Base-by-base conservation (phyloP, 2,329 filamentous ascomycete genomes). In the Metarhizium album region DNA sequence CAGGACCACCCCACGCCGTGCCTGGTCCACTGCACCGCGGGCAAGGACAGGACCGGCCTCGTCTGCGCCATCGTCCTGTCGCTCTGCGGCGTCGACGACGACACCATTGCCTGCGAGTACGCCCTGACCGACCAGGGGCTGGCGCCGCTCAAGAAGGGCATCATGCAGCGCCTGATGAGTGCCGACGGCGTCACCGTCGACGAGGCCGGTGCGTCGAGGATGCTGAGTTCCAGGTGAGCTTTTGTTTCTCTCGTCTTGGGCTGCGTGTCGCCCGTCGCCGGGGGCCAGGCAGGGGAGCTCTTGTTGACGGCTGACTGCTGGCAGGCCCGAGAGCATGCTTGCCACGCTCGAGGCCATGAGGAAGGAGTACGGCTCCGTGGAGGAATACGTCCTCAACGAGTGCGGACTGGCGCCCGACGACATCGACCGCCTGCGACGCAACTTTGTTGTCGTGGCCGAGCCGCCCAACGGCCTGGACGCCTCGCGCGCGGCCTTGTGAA, bases 21-120 rank as follows among this genome's bases (percentile, higher is more conserved):
- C 9, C 69, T 88, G 6, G 70, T 89, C 7, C 85, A 90, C 61
- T 90, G 86, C 64, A 86, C 84, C 0, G 84, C 83, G 0, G 86
- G 86, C 13, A 90, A 90, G 66, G 86, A 90, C 63, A 74, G 86
- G 42, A 90, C 86, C 0, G 86, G 86, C 2, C 74, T 90, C 4
- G 67, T 88, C 43, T 78, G 80, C 46, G 86, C 83, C 3, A 58
- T 90, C 40, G 62, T 90, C 8, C 71, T 88, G 38, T 68, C 76
- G 24, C 71, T 88, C 27, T 80, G 80, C 8, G 81, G 82, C 3
- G 80, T 87, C 0, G 65, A 72, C 1, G 74, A 81, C 55, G 70
- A 77, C 33, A 62, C 67, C 3, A 74, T 87, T n/a, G 83, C 82
- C 0, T 65, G 74, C 9, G 86, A 90, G 63, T 90, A 90, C 62